Evolutionary conservation across 2,329 filamentous ascomycete species (phyloP), one percentile per base, ranked within the genome.

Genomic region (Fusarium nanum): DNA sequence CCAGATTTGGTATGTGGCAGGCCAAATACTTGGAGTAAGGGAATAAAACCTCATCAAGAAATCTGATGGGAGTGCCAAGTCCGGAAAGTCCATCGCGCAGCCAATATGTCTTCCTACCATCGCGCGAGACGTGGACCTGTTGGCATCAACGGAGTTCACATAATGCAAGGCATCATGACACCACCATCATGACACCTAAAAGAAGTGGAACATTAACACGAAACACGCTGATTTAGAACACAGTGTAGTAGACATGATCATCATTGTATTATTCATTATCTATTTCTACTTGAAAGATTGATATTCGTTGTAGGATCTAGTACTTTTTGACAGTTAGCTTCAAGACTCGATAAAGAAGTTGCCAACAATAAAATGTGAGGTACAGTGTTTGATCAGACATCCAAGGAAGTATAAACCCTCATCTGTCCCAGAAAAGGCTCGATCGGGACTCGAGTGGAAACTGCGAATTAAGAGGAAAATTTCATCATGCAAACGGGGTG

Each of bases 391-490:
- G 70, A 83, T 91, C 88, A 91, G 89, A 91, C 90, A 92, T 92
- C 90, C 89, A 92, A 92, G 89, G 89, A 92, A 91, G 89, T 78
- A 79, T 83, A 80, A 79, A 80, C 89, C 86, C 86, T 92, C 90
- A 92, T 90, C 78, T 90, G 83, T 86, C 87, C 86, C 86, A 82
- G 81, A 83, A 83, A 86, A 88, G 89, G 89, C 89, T 91, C 88
- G 80, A 71, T 80, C 82, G 86, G 86, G 87, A 86, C 89, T 92
- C 89, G 85, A 92, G 91, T 92, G 91, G 89, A 93, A 93, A 93
- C 91, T 93, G 91, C 91, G 91, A 94, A 93, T 92, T 85, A 88
- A 84, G 85, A 81, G 87, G 89, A 85, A 87, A 87, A 81, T 90
- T 92, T 92, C 89, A 92, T 92, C 90, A 92, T 89, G 60, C 63